These are phyloP conservation scores for Xylariaceae sp. DNA, from an alignment of 2,329 filamentous ascomycete genomes.

Conservation along the genomic window DNA sequence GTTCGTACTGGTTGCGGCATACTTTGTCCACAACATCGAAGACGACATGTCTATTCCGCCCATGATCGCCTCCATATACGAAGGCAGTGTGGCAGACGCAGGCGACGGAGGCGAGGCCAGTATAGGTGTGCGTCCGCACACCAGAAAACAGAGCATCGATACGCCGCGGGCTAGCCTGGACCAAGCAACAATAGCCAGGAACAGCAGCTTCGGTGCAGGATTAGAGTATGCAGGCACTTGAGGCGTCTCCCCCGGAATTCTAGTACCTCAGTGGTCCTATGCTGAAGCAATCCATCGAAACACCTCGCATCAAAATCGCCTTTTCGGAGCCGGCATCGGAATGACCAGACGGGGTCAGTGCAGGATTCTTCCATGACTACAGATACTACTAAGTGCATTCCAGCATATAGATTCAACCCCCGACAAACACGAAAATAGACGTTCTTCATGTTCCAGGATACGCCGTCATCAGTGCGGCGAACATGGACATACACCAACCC, in stretches of 20 bases:
- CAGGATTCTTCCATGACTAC: background rate
- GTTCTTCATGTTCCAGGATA: too few species aligned
- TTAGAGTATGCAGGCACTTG: slow-evolving; percentile 39
- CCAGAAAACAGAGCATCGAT: slow-evolving; percentile 41
- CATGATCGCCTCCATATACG: slow-evolving; percentile 35
- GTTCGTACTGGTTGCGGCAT: slow-evolving; percentile 72
- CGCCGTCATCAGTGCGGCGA: too few species aligned
- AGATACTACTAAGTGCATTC: too few species aligned
- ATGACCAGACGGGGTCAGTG: background rate
- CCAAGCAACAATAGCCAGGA: slow-evolving; percentile 45
- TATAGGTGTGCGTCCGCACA: slow-evolving; percentile 29
- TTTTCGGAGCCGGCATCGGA: background rate
- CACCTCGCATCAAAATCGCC: background rate
- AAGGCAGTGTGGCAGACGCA: slow-evolving; percentile 37
- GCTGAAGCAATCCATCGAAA: background rate
- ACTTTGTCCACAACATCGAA: slow-evolving; percentile 62
- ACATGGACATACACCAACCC: too few species aligned
- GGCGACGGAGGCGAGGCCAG: slow-evolving; percentile 32
- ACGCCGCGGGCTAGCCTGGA: slow-evolving; percentile 42
- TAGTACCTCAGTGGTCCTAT: background rate
- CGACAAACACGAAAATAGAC: too few species aligned
- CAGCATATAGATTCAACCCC: too few species aligned
- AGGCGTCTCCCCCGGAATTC: background rate
- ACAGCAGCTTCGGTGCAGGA: slow-evolving; percentile 46
- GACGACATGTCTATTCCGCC: slow-evolving; percentile 50